Conservation (phyloP, 345 rosid species). For the Pseudoturritis turrita region DNA sequence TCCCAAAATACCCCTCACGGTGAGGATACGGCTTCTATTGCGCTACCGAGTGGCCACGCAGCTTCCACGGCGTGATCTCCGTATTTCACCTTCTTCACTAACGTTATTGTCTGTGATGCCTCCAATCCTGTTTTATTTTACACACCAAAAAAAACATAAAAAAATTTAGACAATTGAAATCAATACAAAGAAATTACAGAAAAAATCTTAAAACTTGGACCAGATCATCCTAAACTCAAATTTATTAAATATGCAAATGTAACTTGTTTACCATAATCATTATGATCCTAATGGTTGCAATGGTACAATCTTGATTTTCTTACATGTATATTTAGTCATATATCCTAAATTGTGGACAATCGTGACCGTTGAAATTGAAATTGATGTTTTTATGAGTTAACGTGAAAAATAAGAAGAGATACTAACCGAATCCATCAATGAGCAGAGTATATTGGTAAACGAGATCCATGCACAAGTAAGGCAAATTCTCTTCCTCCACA, state of each 20-base stretch:
- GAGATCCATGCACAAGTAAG: conserved; percentile 94
- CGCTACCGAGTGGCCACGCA: conserved; percentile 99
- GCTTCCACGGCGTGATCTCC: conserved; percentile 73
- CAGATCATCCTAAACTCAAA: background rate
- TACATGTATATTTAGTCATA: no score
- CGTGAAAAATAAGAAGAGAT: background rate
- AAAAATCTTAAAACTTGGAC: background rate
- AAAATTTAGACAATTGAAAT: background rate
- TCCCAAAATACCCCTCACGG: conserved; percentile 18
- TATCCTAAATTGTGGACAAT: background rate
- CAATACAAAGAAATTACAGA: background rate
- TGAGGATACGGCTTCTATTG: conserved; percentile 84
- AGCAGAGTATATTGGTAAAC: conserved; percentile 80
- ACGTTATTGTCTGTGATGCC: conserved; percentile 70
- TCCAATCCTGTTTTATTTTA: conserved; percentile 48
- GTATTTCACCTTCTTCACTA: conserved; percentile 79
- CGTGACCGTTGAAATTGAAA: background rate
- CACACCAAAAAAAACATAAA: background rate
- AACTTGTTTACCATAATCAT: no score
- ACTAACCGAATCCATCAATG: conserved; percentile 83
- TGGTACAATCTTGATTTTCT: no score
- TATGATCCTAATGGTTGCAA: no score
- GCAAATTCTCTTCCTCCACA: conserved; percentile 52
- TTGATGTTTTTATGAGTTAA: background rate
- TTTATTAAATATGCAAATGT: no score